Percentiles rank a stretch among this genome's conserved stretches.
phyloP scores from a whole-genome alignment of 2,329 filamentous ascomycete species.

The Penicillium sp. region DNA sequence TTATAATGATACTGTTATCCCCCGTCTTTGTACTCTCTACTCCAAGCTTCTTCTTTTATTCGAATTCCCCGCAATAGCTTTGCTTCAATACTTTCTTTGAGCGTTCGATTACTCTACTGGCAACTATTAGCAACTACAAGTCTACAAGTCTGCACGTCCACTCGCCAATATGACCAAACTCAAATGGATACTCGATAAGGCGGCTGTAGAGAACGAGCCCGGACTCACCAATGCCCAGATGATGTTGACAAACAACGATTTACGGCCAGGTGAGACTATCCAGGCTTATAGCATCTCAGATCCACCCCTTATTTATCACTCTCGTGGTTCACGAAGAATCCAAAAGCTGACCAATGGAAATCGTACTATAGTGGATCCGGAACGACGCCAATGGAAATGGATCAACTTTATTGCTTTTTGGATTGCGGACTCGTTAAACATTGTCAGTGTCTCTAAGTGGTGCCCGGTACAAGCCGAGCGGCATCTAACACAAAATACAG shows the following conservation, averaged over 20 bases:
- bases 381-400: slow-evolving; percentile 70
- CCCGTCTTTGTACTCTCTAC: not conserved
- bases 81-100: not conserved
- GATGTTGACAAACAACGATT: slow-evolving; percentile 77
- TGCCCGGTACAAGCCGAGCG: not conserved
- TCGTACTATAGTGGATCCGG: slow-evolving; percentile 58
- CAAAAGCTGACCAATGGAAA: not conserved
- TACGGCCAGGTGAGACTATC: slow-evolving; percentile 51
- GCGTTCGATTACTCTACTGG: not conserved
- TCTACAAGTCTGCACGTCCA: not conserved
- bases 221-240: slow-evolving; percentile 70
- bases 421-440: slow-evolving; percentile 77
- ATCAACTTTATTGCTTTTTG: slow-evolving; percentile 87
- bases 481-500: slow-evolving; percentile 25
- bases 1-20: not conserved
- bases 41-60: not conserved
- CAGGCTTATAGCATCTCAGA: no score
- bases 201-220: slow-evolving; percentile 65
- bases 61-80: not conserved
- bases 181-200: slow-evolving; percentile 41
- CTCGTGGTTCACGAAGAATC: not conserved
- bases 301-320: not conserved
- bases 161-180: slow-evolving; percentile 21
- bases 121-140: not conserved
- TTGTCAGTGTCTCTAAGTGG: slow-evolving; percentile 38